Evolutionary conservation across 495 filamentous ascomycete species (phyloP), one percentile per base, ranked within the genome.

Genomic region (Penicillium crystallinum): DNA sequence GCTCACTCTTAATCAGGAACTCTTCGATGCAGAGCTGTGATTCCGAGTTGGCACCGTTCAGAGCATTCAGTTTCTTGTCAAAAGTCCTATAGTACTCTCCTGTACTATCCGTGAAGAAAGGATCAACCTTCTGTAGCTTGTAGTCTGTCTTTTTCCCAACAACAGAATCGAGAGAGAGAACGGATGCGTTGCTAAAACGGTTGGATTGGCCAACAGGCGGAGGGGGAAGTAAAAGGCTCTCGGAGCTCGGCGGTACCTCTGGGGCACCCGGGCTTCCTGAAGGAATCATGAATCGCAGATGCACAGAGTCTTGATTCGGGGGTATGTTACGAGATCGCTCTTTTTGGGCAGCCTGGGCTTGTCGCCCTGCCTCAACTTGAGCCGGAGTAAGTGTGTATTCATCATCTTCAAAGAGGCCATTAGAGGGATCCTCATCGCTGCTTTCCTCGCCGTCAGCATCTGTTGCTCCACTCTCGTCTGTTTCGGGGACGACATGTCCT

Each of bases 81-180:
- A 86, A 88, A 12, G 64, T 70, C 47, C 67, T 67, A 43, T 81
- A 82, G 63, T 81, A 87, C 53, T 81, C 74, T 14, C 84, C 84
- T 33, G 75, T 81, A 6, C 76, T 73, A 57, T 88, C 84, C 11
- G 80, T 86, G 70, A 88, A 88, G 74, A 81, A 85, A 15, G 83
- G 84, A 58, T 86, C 82, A 6, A 87, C 82, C 52, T 86, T 80
- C 54, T 87, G 84, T n/a, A 87, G 70, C 58, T 79, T 78, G 58
- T 80, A 81, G 54, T 87, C 81, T 22, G 78, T 80, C 60, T 80
- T 75, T 39, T 81, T 77, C 10, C 81, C 81, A 11, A 83, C 75
- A 5, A 86, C 77, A 6, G 79, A 79, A 25, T 77, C 74, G 36
- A 78, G 74, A 0, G 73, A 76, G 18, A 76, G 71, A 58, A 84